Percentiles rank a stretch among this genome's conserved stretches.
Conservation (phyloP, 1,139 yeast species). For the Magnusiomyces paraingens region DNA sequence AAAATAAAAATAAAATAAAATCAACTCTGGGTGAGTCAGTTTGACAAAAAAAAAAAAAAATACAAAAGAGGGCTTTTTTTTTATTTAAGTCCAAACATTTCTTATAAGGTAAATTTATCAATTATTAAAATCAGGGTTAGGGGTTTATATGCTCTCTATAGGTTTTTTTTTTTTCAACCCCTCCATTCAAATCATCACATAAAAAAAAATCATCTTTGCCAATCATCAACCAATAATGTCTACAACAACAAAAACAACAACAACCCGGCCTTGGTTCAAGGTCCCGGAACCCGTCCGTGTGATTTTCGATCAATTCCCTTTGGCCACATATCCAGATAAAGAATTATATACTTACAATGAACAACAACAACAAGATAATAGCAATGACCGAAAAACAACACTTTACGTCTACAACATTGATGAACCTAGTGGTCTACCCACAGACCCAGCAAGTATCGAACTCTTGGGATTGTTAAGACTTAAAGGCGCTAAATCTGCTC, state of each 20-base stretch:
- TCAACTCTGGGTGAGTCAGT: not conserved
- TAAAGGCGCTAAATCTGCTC: conserved; percentile 4
- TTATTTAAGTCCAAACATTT: no score
- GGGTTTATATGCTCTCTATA: no score
- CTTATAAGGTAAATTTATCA: no score
- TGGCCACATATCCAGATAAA: conserved; percentile 35
- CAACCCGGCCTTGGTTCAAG: conserved; percentile 19
- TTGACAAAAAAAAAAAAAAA: no score
- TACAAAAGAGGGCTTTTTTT: no score
- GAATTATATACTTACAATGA: not conserved
- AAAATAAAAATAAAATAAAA: not conserved
- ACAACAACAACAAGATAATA: not conserved
- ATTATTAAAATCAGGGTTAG: no score
- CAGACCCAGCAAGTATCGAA: conserved; percentile 31
- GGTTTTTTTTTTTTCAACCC: no score
- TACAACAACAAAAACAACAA: not conserved
- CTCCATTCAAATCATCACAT: no score
- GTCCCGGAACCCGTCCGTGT: conserved; percentile 42
- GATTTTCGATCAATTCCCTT: conserved; percentile 48
- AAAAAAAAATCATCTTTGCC: not conserved
- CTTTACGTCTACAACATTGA: conserved; percentile 26
- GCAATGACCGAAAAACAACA: not conserved
- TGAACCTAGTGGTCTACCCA: conserved; percentile 16
- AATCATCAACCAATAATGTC: not conserved
- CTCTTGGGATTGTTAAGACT: conserved; percentile 22